phyloP scores from a whole-genome alignment of 78 protist species.

The Pigoraptor vietnamica region DNA sequence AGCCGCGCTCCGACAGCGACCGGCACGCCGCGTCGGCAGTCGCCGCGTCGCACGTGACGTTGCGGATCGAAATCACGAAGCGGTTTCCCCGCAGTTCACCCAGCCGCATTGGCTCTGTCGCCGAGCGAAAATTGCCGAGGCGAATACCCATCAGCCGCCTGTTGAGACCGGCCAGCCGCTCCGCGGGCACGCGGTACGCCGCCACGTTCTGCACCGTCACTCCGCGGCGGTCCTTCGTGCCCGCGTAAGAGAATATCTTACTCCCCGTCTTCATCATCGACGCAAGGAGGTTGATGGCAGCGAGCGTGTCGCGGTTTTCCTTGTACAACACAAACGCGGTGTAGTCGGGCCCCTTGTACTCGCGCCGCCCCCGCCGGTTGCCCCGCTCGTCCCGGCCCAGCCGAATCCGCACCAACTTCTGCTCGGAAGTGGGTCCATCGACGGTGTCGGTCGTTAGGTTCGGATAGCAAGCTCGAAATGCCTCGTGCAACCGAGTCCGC shows the following conservation, averaged over 20 bases:
- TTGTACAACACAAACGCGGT: not conserved
- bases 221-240: constrained; percentile 52
- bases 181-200: not conserved
- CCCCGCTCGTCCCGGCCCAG: not conserved
- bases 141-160: not conserved
- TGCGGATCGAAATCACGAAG: constrained; percentile 40
- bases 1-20: constrained; percentile 12
- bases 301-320: not conserved
- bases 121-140: constrained; percentile 12
- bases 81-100: constrained; percentile 49
- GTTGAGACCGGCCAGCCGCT: not conserved
- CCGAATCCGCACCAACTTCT: not conserved
- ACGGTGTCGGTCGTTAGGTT: not conserved
- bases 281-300: not conserved
- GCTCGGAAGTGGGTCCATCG: not conserved
- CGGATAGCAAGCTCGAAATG: not conserved
- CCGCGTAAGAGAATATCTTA: constrained; percentile 1
- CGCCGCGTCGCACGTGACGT: not conserved
- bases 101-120: not conserved
- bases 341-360: not conserved
- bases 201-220: constrained; percentile 35
- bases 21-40: not conserved
- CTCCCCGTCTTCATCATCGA: not conserved
- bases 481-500: not conserved
- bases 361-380: not conserved